These are phyloP conservation scores for Phytophthora sojae DNA, from an alignment of 352 stramenopile genomes.

Conservation along the genomic window DNA sequence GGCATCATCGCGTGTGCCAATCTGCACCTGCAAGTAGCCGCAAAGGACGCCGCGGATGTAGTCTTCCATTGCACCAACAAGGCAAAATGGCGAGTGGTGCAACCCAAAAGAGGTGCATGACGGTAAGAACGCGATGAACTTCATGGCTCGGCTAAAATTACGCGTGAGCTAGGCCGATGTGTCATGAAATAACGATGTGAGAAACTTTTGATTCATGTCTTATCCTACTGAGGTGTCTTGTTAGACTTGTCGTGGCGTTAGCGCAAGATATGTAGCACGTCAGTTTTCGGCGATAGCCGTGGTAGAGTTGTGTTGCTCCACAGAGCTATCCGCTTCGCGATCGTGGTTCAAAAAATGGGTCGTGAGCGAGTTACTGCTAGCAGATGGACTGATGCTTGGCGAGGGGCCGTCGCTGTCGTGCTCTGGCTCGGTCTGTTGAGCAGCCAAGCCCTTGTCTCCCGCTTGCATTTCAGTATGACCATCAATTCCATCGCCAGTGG, in stretches of 20 bases:
- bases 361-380: conserved; percentile 6
- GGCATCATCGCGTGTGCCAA: conserved; percentile 48
- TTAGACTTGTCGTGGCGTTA: not conserved
- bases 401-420: conserved; percentile 38
- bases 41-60: conserved; percentile 79
- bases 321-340: conserved; percentile 8
- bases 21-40: conserved; percentile 71
- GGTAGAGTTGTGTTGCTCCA: not conserved
- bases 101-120: not conserved
- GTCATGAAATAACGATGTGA: not conserved
- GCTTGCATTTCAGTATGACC: not conserved
- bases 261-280: not conserved
- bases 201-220: not conserved
- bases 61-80: conserved; percentile 57
- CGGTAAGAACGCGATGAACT: conserved; percentile 23
- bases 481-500: not conserved
- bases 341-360: conserved; percentile 8
- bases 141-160: conserved; percentile 25
- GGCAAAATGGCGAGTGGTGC: not conserved
- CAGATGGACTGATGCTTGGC: conserved; percentile 26
- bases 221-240: conserved; percentile 2
- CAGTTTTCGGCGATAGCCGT: not conserved
- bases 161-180: not conserved
- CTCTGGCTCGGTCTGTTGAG: conserved; percentile 40
- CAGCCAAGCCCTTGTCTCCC: conserved; percentile 18